Evolutionary conservation across 257 asterid genomes (phyloP), one percentile per base, ranked within the genome.

Genomic region (Solanum pennellii): DNA sequence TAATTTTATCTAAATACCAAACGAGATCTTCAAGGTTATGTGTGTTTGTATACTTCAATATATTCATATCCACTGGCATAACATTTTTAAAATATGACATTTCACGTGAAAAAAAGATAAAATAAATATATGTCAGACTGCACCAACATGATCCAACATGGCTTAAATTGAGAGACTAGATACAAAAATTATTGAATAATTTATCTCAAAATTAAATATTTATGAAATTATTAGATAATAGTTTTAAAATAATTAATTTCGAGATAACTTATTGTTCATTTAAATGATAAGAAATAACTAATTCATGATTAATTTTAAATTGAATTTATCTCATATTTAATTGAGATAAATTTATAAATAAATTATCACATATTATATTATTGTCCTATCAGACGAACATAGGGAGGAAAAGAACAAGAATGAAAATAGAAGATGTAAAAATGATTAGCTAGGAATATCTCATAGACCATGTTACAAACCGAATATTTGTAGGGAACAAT

Each of bases 401-500:
- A 37, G 1, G 5, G 66, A 25, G 18, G 9, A 39, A 9, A 82
- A 49, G 7, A 47, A 49, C 29, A 29, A 10, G 16, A 82, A 29
- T 12, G 29, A 47, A 47, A 80, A 18, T 6, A 47, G 44, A 80
- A 27, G 29, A 27, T 6, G 59, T 47, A 16, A 80, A 80, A 16
- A 49, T 20, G 85, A 82, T 82, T 49, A 25, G 62, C 20, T 14
- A 82, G 12, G 44, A 21, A 82, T 49, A 29, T 82, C 45, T 52
- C 45, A 49, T 82, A 18, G 45, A 49, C 45, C 85, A 82, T 82
- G 85, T 82, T 82, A 49, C 68, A 21, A 49, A 82, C 31, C 27
- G 85, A 82, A 82, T 82, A 82, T 49, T 82, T 82, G 31, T 49
- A 16, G 71, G 85, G 85, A 49, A 49, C 71, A 35, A 47, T 29